Evolutionary conservation across 1,139 yeast genomes (phyloP), one percentile per base, ranked within the genome.

Genomic region (Petasospora fabianii): DNA sequence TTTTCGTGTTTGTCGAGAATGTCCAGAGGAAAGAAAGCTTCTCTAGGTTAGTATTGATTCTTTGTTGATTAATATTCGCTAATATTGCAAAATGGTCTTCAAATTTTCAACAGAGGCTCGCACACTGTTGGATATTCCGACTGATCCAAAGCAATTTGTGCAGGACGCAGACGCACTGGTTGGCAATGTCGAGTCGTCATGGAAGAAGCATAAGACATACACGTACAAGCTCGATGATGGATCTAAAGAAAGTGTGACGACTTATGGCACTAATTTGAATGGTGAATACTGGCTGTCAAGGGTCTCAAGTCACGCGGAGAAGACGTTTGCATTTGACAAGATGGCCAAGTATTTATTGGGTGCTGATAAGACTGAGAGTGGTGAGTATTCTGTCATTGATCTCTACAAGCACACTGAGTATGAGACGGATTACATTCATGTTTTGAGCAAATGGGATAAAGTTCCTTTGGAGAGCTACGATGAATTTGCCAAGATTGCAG

Each of bases 221-320:
- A 40, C 46, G 13, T 58, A 55, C 36, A 53, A 52, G 18, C 41
- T 55, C 5, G 36, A 51, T 6, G 55, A 55, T 19, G 52, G 55
- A 2, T 32, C 35, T 10, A 48, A 52, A 24, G 52, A 54, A 24
- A 38, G 45, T 2, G 72, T 69, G 8, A 61, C 65, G 21, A 66
- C 74, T 0, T 71, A 61, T 50, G 53, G 60, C 6, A 58, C 61
- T 7, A 47, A 52, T 21, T 22, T 37, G 3, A 60, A 56, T n/a
- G 54, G 55, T 3, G 71, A 70, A 30, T 69, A 61, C 48, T 73
- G 78, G 78, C 59, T 69, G 43, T 64, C 74, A 6, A 61, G 79
- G 15, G 60, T 60, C 4, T 68, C 75, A 14, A 47, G 50, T 10
- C 76, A 71, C 47, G 46, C 48, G 5, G 51, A 60, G 12, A 48